phyloP scores from a whole-genome alignment of 345 rosid genomes.

The Ricinus communis region DNA sequence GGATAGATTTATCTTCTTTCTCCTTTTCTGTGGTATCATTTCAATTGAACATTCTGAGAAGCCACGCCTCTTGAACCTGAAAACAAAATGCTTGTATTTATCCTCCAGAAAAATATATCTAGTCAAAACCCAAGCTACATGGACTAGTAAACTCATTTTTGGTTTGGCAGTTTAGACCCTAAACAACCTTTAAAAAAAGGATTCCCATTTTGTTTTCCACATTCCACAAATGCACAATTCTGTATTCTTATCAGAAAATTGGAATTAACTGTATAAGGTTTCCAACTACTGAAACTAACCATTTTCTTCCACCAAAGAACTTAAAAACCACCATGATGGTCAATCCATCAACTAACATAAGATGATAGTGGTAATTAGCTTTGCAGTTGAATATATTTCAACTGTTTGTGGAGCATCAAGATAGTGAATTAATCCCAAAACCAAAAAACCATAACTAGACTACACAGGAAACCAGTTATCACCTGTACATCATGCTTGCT shows the following conservation, averaged over 20 bases:
- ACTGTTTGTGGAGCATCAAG: too few species aligned
- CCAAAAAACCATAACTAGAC: too few species aligned
- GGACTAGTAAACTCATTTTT: background rate
- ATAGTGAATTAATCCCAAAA: too few species aligned
- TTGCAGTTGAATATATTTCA: too few species aligned
- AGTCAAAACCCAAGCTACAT: background rate
- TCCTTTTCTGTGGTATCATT: conserved; percentile 64
- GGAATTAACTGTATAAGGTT: background rate
- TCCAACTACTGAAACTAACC: background rate
- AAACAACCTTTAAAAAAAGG: background rate
- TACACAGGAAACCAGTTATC: too few species aligned
- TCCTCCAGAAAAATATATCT: background rate
- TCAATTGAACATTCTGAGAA: conserved; percentile 74
- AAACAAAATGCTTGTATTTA: conserved; percentile 9
- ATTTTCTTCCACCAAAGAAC: background rate
- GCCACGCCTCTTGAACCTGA: conserved; percentile 82
- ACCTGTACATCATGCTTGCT: too few species aligned
- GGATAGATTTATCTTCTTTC: conserved; percentile 70
- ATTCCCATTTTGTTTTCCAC: background rate
- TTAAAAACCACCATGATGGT: too few species aligned
- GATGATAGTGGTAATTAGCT: too few species aligned
- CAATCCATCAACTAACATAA: background rate
- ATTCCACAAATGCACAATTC: background rate
- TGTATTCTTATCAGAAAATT: background rate
- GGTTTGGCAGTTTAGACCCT: background rate